These are phyloP conservation scores for Dactylellina parvicollis DNA, from an alignment of 2,329 filamentous ascomycete genomes.

Conservation along the genomic window DNA sequence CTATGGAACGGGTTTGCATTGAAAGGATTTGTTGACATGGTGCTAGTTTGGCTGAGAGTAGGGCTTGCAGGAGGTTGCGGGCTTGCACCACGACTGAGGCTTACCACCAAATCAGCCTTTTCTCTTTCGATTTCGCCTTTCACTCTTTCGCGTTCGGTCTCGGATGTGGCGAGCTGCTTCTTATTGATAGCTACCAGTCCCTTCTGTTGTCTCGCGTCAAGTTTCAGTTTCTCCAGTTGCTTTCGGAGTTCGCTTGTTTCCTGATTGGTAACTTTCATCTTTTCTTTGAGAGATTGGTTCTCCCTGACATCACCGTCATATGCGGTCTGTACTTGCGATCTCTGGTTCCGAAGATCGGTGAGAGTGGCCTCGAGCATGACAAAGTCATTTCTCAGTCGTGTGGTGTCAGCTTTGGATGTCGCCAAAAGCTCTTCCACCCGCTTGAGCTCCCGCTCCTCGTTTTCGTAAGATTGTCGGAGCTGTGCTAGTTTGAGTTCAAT, in stretches of 20 bases:
- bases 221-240: constrained; percentile 90
- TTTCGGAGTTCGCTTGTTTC: constrained; percentile 87
- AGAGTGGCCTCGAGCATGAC: constrained; percentile 82
- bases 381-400: constrained; percentile 84
- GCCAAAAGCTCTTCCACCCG: constrained; percentile 83
- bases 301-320: constrained; percentile 89
- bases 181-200: constrained; percentile 97
- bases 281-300: constrained; percentile 84
- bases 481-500: constrained; percentile 89
- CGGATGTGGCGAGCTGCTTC: constrained; percentile 91
- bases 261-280: constrained; percentile 81
- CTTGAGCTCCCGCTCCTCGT: constrained; percentile 87
- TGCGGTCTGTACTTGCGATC: constrained; percentile 76
- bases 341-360: constrained; percentile 83
- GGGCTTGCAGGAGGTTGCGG: constrained; percentile 69
- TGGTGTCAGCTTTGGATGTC: constrained; percentile 79
- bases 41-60: constrained; percentile 62
- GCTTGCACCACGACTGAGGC: constrained; percentile 69
- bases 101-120: constrained; percentile 64
- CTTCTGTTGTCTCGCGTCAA: constrained; percentile 92
- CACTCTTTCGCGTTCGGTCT: constrained; percentile 86
- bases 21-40: constrained; percentile 53
- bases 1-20: constrained; percentile 92
- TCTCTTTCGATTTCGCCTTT: constrained; percentile 79
- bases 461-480: constrained; percentile 87